These are phyloP conservation scores for Darksidea phi DNA, from an alignment of 495 filamentous ascomycete species.

Conservation along the genomic window DNA sequence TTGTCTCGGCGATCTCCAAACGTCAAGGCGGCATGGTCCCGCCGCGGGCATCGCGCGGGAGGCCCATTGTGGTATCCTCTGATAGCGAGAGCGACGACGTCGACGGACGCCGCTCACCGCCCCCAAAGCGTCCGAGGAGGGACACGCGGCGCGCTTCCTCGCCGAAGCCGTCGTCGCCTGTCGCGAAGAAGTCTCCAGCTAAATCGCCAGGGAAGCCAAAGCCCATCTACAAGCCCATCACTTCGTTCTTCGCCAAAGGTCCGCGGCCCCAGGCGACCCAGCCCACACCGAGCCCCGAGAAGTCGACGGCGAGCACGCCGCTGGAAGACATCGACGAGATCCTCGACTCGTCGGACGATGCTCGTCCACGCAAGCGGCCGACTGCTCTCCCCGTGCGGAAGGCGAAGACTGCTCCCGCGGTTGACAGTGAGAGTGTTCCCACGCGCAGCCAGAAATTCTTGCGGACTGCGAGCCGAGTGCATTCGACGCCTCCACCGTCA, in stretches of 20 bases:
- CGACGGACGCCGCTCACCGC: slow-evolving; percentile 20
- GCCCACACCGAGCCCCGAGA: slow-evolving; percentile 36
- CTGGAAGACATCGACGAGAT: slow-evolving; percentile 46
- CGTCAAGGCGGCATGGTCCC: slow-evolving; percentile 41
- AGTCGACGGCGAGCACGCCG: slow-evolving; percentile 11
- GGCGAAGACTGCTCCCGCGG: slow-evolving; percentile 8
- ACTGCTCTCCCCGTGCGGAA: slow-evolving; percentile 38
- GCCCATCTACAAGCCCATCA: slow-evolving; percentile 41
- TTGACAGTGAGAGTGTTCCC: slow-evolving; percentile 7
- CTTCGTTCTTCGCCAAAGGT: slow-evolving; percentile 47
- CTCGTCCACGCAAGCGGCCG: slow-evolving; percentile 21
- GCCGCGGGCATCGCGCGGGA: slow-evolving; percentile 52
- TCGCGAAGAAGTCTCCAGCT: slow-evolving; percentile 16
- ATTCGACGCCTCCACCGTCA: slow-evolving; percentile 23
- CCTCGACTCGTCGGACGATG: slow-evolving; percentile 45
- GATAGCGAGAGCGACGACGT: slow-evolving; percentile 43
- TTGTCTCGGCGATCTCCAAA: slow-evolving; percentile 6
- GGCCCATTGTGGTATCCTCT: slow-evolving; percentile 47
- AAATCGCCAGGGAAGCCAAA: slow-evolving; percentile 30
- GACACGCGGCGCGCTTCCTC: slow-evolving; percentile 11
- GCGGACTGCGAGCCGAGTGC: slow-evolving; percentile 34
- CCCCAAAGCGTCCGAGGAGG: slow-evolving; percentile 32
- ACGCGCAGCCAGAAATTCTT: slow-evolving; percentile 44
- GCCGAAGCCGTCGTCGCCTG: neutral
- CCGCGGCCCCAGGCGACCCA: slow-evolving; percentile 37